phyloP scores from a whole-genome alignment of 1,284 basidiomycete genomes.

The Stygiomarasmius scandens region DNA sequence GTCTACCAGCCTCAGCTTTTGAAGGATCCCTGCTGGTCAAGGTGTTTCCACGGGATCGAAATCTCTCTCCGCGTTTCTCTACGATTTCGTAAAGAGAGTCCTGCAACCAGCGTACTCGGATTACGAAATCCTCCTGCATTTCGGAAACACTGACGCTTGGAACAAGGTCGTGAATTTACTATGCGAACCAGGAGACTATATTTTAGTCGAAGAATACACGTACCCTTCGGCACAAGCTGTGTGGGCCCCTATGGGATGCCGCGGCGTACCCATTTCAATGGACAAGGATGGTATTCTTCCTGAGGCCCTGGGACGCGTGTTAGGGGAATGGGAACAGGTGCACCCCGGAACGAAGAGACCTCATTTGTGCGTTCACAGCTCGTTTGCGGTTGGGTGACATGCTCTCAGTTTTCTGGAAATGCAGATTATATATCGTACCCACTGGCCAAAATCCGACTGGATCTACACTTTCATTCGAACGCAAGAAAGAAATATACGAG shows the following conservation, averaged over 20 bases:
- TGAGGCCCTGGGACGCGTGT: slow-evolving; percentile 48
- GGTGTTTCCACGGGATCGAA: slow-evolving; percentile 8
- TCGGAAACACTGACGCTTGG: slow-evolving; percentile 37
- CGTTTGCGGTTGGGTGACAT: slow-evolving; percentile 27
- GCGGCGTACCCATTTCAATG: slow-evolving; percentile 51
- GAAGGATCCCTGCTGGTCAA: not conserved
- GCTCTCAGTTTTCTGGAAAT: not conserved
- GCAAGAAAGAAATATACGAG: slow-evolving; percentile 57
- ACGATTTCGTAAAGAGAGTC: slow-evolving; percentile 16
- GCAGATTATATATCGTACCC: slow-evolving; percentile 35
- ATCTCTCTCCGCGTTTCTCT: slow-evolving; percentile 10
- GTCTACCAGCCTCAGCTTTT: not conserved
- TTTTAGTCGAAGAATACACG: slow-evolving; percentile 53
- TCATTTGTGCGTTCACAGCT: slow-evolving; percentile 32
- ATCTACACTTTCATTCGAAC: slow-evolving; percentile 47
- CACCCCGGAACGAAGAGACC: slow-evolving; percentile 10
- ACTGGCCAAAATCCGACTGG: slow-evolving; percentile 60
- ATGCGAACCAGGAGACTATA: slow-evolving; percentile 36
- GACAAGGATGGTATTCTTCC: slow-evolving; percentile 58
- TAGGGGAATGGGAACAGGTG: slow-evolving; percentile 48
- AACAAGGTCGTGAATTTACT: slow-evolving; percentile 43
- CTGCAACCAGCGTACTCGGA: slow-evolving; percentile 14
- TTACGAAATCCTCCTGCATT: slow-evolving; percentile 17
- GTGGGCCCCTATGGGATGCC: slow-evolving; percentile 39
- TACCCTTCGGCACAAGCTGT: slow-evolving; percentile 46